Conservation (phyloP, 768 basidiomycete species). For the Lactarius hatsudake region DNA sequence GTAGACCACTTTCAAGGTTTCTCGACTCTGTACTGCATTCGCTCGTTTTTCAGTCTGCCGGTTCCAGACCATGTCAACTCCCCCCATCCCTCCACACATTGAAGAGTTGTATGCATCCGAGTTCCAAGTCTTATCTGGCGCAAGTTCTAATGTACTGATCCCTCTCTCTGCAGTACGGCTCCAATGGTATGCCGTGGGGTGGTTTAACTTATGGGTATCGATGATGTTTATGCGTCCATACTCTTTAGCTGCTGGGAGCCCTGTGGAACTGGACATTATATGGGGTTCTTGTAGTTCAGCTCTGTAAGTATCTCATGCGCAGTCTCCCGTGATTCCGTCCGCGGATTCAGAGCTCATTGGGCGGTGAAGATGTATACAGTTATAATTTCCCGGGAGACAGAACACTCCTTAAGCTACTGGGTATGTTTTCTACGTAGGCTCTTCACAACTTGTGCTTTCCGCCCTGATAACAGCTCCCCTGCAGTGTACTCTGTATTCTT, state of each 20-base stretch:
- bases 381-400: constrained; percentile 17
- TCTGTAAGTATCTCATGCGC: constrained; percentile 29
- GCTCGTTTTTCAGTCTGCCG: too few relatives aligned
- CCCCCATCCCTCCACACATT: background rate
- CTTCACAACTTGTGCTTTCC: background rate
- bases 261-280: constrained; percentile 33
- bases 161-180: background rate
- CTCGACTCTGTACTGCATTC: too few relatives aligned
- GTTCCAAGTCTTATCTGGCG: background rate
- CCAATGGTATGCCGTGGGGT: too few relatives aligned
- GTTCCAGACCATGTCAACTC: background rate
- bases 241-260: constrained; percentile 4
- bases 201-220: too few relatives aligned
- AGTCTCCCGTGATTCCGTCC: background rate
- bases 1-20: too few relatives aligned
- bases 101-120: background rate
- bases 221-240: too few relatives aligned
- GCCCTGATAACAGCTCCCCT: background rate
- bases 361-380: constrained; percentile 13
- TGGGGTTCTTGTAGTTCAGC: constrained; percentile 33
- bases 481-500: constrained; percentile 32
- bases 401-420: constrained; percentile 4
- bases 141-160: background rate
- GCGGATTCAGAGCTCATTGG: background rate
- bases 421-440: background rate